Evolutionary conservation across 495 filamentous ascomycete species (phyloP).

Genomic region (Rhizodiscina lignyota): DNA sequence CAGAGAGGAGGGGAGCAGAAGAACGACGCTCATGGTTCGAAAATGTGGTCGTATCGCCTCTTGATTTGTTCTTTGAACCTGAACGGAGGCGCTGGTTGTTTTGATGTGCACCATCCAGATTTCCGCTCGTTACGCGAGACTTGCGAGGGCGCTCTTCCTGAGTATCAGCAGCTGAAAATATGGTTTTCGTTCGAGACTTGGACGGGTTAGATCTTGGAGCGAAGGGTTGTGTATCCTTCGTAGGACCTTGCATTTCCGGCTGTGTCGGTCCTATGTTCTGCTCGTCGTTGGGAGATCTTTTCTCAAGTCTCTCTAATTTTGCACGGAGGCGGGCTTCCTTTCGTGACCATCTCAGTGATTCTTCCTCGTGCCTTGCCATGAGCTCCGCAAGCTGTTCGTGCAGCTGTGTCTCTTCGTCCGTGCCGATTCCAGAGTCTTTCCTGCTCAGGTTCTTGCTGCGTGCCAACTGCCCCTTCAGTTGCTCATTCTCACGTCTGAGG

Average conservation of each 20-base stretch:
- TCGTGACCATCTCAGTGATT: conserved; percentile 7
- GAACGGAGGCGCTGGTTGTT: no score
- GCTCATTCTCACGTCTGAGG: conserved; percentile 10
- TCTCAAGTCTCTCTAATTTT: conserved; percentile 10
- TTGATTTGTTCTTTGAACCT: no score
- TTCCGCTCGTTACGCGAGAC: no score
- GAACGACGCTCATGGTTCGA: no score
- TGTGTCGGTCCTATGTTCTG: no score
- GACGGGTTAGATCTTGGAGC: no score
- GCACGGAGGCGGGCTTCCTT: conserved; percentile 11
- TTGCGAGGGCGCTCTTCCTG: no score
- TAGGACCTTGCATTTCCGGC: neutral
- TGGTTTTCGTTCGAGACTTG: no score
- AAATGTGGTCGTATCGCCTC: no score
- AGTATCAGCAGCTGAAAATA: no score
- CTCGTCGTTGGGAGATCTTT: neutral
- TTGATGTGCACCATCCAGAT: neutral
- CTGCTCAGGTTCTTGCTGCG: conserved; percentile 1
- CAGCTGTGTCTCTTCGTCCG: neutral
- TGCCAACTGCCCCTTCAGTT: conserved; percentile 12
- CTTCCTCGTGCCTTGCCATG: conserved; percentile 11
- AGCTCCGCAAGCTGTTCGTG: conserved; percentile 9
- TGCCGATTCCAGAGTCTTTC: no score
- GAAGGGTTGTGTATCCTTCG: neutral
- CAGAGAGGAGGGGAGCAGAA: no score